Conservation (phyloP, 768 basidiomycete species). For the Gautieria morchelliformis region DNA sequence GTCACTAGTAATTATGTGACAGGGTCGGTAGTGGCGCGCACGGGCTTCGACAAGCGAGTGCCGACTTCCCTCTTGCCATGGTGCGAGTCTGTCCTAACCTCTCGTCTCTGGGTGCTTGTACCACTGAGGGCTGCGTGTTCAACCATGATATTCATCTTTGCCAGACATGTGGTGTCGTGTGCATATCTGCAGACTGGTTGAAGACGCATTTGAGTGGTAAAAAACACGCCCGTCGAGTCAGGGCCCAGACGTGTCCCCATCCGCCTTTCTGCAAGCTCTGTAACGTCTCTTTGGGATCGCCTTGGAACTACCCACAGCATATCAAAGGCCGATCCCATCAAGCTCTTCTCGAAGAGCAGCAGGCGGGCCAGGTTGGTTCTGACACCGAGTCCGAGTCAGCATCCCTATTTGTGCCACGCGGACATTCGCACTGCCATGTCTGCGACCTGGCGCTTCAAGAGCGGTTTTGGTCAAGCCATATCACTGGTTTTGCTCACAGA, state of each 20-base stretch:
- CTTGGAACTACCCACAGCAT: background rate
- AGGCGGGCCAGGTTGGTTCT: background rate
- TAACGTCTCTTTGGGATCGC: background rate
- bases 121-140: slow-evolving; percentile 19
- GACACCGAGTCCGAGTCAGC: background rate
- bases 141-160: slow-evolving; percentile 31
- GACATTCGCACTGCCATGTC: background rate
- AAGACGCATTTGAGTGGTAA: slow-evolving; percentile 22
- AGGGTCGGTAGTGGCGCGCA: background rate
- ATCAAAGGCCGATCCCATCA: background rate
- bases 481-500: slow-evolving; percentile 20
- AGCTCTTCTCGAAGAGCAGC: background rate
- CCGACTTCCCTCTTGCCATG: too few species aligned
- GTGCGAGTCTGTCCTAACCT: slow-evolving; percentile 27
- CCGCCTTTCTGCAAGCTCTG: slow-evolving; percentile 4
- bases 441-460: background rate
- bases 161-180: slow-evolving; percentile 29
- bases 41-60: background rate
- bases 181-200: slow-evolving; percentile 15
- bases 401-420: background rate
- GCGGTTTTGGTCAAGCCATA: background rate
- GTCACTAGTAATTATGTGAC: background rate
- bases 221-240: slow-evolving; percentile 21
- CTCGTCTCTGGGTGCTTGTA: slow-evolving; percentile 28
- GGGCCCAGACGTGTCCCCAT: background rate